A percentile compares a stretch with the other conserved stretches of the same genome.
Conservation (phyloP, 177 flowering plant genomes). For the Telopea speciosissima region DNA sequence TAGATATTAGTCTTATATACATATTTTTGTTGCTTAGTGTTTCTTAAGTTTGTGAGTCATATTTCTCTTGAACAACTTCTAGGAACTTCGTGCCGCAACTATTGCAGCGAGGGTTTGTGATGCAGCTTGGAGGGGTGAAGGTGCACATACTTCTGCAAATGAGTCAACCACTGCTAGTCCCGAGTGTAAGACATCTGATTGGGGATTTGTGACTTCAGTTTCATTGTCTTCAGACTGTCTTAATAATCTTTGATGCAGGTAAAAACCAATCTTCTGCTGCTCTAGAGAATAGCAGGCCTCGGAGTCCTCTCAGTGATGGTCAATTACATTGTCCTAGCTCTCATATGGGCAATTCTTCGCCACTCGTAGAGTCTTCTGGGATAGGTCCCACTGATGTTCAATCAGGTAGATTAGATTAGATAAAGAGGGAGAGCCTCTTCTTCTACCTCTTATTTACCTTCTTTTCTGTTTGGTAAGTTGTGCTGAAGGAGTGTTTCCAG, state of each 20-base stretch:
- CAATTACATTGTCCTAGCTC: slow-evolving; percentile 24
- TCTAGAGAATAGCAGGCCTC: slow-evolving; percentile 20
- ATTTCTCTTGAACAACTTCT: slow-evolving; percentile 17
- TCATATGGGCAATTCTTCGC: slow-evolving; percentile 22
- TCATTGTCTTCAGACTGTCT: slow-evolving; percentile 8
- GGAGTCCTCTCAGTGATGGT: slow-evolving; percentile 20
- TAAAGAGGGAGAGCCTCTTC: not conserved
- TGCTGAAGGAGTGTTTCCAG: too few relatives aligned
- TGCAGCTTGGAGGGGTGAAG: slow-evolving; percentile 51
- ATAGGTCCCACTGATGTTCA: slow-evolving; percentile 34
- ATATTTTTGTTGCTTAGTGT: not conserved
- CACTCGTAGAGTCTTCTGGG: slow-evolving; percentile 50
- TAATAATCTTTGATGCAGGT: slow-evolving; percentile 26
- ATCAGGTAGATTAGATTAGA: slow-evolving; percentile 47
- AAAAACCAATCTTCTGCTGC: slow-evolving; percentile 27
- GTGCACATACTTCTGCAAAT: slow-evolving; percentile 19
- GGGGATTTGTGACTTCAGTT: slow-evolving; percentile 1
- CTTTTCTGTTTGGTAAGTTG: not conserved
- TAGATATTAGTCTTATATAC: not conserved
- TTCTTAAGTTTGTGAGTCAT: slow-evolving; percentile 2
- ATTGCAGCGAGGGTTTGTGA: slow-evolving; percentile 39
- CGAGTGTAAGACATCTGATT: slow-evolving; percentile 29
- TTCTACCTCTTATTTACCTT: not conserved
- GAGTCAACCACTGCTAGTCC: slow-evolving; percentile 31
- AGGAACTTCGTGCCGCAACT: slow-evolving; percentile 46